Evolutionary conservation across 1,284 basidiomycete species (phyloP), one percentile per base, ranked within the genome.

Genomic region (Golubevia sp.): DNA sequence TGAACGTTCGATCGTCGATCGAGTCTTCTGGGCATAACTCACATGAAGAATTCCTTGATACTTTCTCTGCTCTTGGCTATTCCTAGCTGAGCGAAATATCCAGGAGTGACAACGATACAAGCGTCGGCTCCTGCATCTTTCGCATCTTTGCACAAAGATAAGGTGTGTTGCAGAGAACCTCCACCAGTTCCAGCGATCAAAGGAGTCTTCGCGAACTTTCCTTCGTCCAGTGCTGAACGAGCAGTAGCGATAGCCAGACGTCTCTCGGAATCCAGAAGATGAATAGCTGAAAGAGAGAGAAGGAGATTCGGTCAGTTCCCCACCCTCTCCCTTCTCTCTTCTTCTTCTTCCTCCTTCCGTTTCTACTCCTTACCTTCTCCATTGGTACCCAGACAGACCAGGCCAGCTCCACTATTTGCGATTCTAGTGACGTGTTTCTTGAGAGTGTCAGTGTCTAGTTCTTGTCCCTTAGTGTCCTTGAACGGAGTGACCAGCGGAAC

Each of bases 141-240:
- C 0, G 72, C 72, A 26, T 72, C 70, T 20, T 59, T 8, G 26
- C 67, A 70, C 62, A 71, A 64, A 50, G 64, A 53, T 3, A 70
- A 49, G 11, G 72, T 72, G 48, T 77, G 73, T n/a, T 67, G 65
- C 27, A 73, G 63, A 4, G 64, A 67, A 3, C 64, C 74, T 2
- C 58, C 56, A 20, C 74, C 74, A 0, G 73, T 73, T 6, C 74
- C 74, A 0, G 73, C 73, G 27, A 77, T 69, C 67, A 77, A 70
- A 34, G 71, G 74, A 21, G 59, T 63, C 0, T 53, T 55, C 1
- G 62, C 38, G 1, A 71, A 58, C 2, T 59, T 63, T 15, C 66
- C 61, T 5, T 56, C 18, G 8, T 58, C 55, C 15, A 73, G 62
- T 21, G 68, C 58, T 44, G 63, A 52, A 8, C 73, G 71, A 0